Evolutionary conservation across 108 stramenopile genomes (phyloP).

Genomic region (Fragilaria crotonensis): DNA sequence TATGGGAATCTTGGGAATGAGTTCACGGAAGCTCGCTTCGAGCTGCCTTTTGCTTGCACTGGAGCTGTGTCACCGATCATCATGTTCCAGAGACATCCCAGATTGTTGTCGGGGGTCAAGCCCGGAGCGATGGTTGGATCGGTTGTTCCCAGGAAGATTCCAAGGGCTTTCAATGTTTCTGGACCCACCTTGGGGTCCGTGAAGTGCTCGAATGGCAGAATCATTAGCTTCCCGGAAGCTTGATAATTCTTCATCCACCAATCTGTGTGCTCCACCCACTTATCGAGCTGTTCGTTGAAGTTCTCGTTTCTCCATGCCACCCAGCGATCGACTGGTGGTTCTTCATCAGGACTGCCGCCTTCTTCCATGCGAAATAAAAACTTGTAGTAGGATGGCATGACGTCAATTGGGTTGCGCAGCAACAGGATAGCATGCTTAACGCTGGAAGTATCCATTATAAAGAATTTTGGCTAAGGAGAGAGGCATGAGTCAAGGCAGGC

Average conservation of each 20-base stretch:
- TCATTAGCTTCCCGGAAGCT: neutral
- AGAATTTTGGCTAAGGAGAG: slow-evolving; percentile 2
- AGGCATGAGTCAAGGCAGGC: no score
- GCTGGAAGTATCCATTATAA: neutral
- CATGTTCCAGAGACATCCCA: neutral
- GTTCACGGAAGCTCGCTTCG: neutral
- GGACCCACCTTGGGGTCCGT: slow-evolving; percentile 1
- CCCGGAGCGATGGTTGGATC: neutral
- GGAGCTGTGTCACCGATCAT: neutral
- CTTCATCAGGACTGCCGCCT: slow-evolving; percentile 15
- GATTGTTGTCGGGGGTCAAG: neutral
- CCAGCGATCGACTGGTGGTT: slow-evolving; percentile 24
- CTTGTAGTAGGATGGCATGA: slow-evolving; percentile 27
- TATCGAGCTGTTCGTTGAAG: slow-evolving; percentile 12
- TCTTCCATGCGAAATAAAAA: slow-evolving; percentile 19
- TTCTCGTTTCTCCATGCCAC: slow-evolving; percentile 23
- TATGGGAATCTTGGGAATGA: slow-evolving; percentile 1
- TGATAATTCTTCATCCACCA: slow-evolving; percentile 30
- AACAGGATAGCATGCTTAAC: slow-evolving; percentile 21
- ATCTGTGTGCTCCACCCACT: slow-evolving; percentile 13
- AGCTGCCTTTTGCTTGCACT: neutral
- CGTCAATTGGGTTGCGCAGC: slow-evolving; percentile 27
- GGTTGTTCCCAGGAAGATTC: neutral
- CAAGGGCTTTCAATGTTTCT: slow-evolving; percentile 2
- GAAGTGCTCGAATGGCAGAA: slow-evolving; percentile 6